These are phyloP conservation scores for Corchorus olitorius DNA, from an alignment of 345 rosid genomes.

Conservation along the genomic window DNA sequence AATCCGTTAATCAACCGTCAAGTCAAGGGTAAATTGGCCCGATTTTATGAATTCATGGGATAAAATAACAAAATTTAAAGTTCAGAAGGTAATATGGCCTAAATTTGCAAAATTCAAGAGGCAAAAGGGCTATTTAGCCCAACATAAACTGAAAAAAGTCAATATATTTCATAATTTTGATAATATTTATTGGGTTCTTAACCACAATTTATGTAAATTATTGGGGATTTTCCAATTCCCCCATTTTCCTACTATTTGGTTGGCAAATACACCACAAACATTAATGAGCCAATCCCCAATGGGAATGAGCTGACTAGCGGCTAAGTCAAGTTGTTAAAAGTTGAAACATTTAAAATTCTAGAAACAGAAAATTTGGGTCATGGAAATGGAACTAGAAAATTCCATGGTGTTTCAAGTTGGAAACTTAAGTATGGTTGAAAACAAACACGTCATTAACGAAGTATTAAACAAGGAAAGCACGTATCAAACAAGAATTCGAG, in stretches of 20 bases:
- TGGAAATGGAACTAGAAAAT: background rate
- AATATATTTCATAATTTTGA: no score
- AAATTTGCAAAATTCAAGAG: no score
- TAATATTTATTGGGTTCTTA: background rate
- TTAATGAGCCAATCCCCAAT: background rate
- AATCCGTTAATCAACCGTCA: no score
- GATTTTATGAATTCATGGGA: no score
- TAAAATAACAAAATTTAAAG: no score
- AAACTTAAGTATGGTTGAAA: background rate
- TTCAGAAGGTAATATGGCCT: no score
- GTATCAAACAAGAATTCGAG: background rate
- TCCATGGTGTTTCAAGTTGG: background rate
- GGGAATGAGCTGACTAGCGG: background rate
- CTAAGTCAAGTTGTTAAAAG: background rate
- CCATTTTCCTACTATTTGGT: background rate
- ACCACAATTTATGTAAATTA: no score
- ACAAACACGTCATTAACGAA: background rate
- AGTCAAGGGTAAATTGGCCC: no score
- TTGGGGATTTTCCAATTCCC: no score
- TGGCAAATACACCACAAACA: background rate
- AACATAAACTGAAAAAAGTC: background rate
- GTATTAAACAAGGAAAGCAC: background rate
- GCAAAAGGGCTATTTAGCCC: no score
- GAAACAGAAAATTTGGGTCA: no score
- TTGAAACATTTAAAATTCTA: background rate